These are phyloP conservation scores for Colletotrichum sp. DNA, from an alignment of 2,329 filamentous ascomycete species.

Conservation along the genomic window DNA sequence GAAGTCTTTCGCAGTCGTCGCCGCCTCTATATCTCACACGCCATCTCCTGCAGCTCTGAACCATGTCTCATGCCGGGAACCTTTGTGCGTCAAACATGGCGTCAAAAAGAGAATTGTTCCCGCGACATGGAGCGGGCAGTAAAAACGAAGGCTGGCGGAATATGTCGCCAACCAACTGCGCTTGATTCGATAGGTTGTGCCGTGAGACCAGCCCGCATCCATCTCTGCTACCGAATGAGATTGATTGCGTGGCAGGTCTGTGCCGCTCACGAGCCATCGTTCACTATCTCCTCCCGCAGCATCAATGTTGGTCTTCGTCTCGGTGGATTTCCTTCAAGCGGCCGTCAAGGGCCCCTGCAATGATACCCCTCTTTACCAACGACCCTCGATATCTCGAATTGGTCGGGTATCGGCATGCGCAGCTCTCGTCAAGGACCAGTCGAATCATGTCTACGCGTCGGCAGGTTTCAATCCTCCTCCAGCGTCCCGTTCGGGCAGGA, in stretches of 20 bases:
- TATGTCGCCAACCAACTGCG: not conserved
- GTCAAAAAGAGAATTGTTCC: not conserved
- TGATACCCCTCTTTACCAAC: not conserved
- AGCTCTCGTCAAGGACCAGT: not conserved
- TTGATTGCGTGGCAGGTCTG: not conserved
- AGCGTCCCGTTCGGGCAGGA: constrained; percentile 12
- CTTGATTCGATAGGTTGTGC: not conserved
- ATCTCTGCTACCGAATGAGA: not conserved
- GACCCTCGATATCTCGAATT: not conserved
- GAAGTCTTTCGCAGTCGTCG: not conserved
- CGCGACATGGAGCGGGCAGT: not conserved
- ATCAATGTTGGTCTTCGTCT: not conserved
- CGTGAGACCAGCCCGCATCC: not conserved
- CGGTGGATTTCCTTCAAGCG: not conserved
- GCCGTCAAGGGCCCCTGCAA: constrained; percentile 6
- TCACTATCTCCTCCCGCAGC: not conserved
- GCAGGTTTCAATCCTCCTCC: not conserved
- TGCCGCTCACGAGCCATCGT: not conserved
- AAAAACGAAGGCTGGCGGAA: not conserved
- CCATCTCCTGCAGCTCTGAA: not conserved
- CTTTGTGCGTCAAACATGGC: not conserved
- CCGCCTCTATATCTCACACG: not conserved
- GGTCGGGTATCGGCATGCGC: not conserved
- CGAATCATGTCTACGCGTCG: not conserved
- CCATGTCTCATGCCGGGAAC: not conserved